Conservation (phyloP, 2,329 filamentous ascomycete genomes). For the Botrytis galanthina region DNA sequence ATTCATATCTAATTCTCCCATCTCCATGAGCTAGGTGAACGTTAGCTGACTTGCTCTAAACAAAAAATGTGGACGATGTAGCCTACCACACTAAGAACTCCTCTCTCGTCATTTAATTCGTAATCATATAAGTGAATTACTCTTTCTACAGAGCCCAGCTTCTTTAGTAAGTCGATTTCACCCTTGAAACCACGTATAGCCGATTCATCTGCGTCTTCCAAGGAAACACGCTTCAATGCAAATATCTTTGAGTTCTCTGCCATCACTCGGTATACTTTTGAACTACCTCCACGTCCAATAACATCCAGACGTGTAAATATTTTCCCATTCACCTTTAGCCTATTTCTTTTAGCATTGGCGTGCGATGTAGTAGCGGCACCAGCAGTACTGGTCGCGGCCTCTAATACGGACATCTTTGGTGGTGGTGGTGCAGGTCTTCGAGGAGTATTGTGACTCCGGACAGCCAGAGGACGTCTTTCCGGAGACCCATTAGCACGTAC, state of each 20-base stretch:
- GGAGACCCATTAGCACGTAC: conserved; percentile 46
- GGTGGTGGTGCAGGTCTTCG: conserved; percentile 72
- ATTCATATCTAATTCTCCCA: conserved; percentile 91
- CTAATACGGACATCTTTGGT: conserved; percentile 95
- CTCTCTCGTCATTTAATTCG: conserved; percentile 90
- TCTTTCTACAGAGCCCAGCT: conserved; percentile 78
- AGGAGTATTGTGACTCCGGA: conserved; percentile 66
- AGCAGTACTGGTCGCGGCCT: conserved; percentile 80
- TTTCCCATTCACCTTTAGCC: conserved; percentile 86
- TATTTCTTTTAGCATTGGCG: conserved; percentile 67
- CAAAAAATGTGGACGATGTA: not conserved
- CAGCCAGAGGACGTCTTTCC: conserved; percentile 54
- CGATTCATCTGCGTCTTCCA: conserved; percentile 83
- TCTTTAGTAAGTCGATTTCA: conserved; percentile 87
- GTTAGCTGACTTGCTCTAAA: conserved; percentile 1
- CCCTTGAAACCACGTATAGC: conserved; percentile 87
- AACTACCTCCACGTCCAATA: conserved; percentile 88
- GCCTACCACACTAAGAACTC: conserved; percentile 77
- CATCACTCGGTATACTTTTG: conserved; percentile 93
- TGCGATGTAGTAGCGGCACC: conserved; percentile 76
- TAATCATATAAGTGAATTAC: conserved; percentile 90
- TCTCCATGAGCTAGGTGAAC: conserved; percentile 77
- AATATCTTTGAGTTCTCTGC: conserved; percentile 96
- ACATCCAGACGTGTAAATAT: conserved; percentile 86
- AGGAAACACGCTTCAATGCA: conserved; percentile 86